These are phyloP conservation scores for Boechera divaricarpa DNA, from an alignment of 345 rosid species.

Conservation along the genomic window DNA sequence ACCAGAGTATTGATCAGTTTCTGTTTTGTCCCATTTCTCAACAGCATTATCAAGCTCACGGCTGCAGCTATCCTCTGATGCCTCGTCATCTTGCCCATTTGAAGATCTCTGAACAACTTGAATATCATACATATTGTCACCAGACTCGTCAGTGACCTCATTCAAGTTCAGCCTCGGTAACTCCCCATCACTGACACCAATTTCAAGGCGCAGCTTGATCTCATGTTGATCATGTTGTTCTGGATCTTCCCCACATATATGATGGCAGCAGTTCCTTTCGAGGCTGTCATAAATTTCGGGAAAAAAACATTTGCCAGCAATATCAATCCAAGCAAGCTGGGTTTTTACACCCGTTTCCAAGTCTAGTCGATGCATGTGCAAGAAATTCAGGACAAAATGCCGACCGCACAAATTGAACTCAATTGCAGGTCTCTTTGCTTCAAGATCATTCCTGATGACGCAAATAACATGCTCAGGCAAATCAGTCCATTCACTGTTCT, in stretches of 20 bases:
- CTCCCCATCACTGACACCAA: constrained; percentile 66
- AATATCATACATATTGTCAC: constrained; percentile 47
- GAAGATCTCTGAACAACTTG: constrained; percentile 31
- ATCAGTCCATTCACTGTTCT: constrained; percentile 75
- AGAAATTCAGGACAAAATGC: constrained; percentile 66
- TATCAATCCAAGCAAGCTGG: constrained; percentile 95
- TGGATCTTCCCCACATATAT: constrained; percentile 43
- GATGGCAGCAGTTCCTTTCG: constrained; percentile 47
- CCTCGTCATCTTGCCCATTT: constrained; percentile 26
- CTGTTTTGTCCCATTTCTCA: constrained; percentile 47
- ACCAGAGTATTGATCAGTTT: constrained; percentile 15
- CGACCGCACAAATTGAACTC: constrained; percentile 59
- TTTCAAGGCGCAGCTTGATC: constrained; percentile 79
- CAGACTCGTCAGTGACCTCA: constrained; percentile 68
- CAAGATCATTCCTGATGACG: constrained; percentile 61
- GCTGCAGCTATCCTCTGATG: constrained; percentile 58
- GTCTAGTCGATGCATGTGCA: constrained; percentile 79
- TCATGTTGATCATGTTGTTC: constrained; percentile 53
- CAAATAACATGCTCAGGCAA: constrained; percentile 55
- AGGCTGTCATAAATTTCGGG: constrained; percentile 60
- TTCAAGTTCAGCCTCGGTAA: constrained; percentile 52
- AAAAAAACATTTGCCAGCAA: constrained; percentile 73
- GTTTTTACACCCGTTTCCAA: constrained; percentile 60
- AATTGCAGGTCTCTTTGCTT: constrained; percentile 62
- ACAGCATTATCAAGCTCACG: constrained; percentile 38